Percentiles rank a stretch among this genome's conserved stretches.
phyloP scores from a whole-genome alignment of 208 protist species.

The Wallacemonas sp. region DNA sequence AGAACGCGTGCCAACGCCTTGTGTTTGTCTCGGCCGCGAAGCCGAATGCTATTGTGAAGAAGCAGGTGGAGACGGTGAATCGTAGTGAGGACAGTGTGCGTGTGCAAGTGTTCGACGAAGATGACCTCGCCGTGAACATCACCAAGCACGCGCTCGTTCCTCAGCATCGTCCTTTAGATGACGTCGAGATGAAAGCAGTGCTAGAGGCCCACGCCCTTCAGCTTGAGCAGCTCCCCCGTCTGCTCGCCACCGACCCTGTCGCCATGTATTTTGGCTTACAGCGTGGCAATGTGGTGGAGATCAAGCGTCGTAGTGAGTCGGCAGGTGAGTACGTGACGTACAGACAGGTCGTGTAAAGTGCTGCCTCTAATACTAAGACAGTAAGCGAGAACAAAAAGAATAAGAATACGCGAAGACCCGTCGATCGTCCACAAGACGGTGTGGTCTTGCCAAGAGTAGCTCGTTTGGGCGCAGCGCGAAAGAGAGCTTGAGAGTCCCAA shows the following conservation, averaged over 20 bases:
- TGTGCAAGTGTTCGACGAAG: slow-evolving; percentile 95
- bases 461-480: too few relatives aligned
- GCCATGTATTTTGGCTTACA: slow-evolving; percentile 95
- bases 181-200: slow-evolving; percentile 86
- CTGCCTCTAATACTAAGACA: not conserved
- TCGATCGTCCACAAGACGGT: too few relatives aligned
- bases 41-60: slow-evolving; percentile 70
- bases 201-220: slow-evolving; percentile 93
- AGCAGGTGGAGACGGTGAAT: slow-evolving; percentile 72
- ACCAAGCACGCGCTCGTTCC: slow-evolving; percentile 97
- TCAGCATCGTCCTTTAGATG: slow-evolving; percentile 90
- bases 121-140: slow-evolving; percentile 97
- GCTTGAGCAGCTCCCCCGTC: slow-evolving; percentile 95
- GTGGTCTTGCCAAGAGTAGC: too few relatives aligned
- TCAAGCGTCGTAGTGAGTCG: slow-evolving; percentile 96
- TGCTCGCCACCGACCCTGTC: slow-evolving; percentile 95
- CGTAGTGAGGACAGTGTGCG: slow-evolving; percentile 54
- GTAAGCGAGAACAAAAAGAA: not conserved
- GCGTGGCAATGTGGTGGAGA: slow-evolving; percentile 94
- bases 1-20: slow-evolving; percentile 56
- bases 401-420: too few relatives aligned
- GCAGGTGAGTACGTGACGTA: slow-evolving; percentile 99
- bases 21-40: slow-evolving; percentile 64
- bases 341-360: slow-evolving; percentile 91
- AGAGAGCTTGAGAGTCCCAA: too few relatives aligned